Evolutionary conservation across 75 land plant genomes (phyloP), one percentile per base, ranked within the genome.

Genomic region (Selaginella moellendorffii): DNA sequence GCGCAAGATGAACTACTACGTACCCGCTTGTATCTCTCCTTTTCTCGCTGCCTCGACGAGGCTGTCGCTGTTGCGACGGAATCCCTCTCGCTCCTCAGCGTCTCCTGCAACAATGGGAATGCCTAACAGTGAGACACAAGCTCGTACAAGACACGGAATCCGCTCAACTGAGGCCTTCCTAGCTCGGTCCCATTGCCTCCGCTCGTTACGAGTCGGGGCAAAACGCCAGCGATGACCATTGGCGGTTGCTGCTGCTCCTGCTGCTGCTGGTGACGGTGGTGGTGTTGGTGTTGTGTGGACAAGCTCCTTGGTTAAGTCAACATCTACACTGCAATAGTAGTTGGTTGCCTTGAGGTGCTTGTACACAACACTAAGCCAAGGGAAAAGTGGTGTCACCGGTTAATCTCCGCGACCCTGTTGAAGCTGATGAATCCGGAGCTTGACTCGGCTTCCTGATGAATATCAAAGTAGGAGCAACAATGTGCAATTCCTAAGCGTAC

Each of bases 201-300:
- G 85, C 72, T 93, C 98, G 54, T 84, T 78, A 26, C 83, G 66
- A 60, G 96, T 88, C 17, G 98, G 90, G 29, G 67, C 87, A 25
- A 69, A 60, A 61, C 80, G 82, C 98, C 98, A 93, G 68, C 64
- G 74, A 69, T 54, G 46, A 5, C 10, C 46, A 36, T 14, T 36
- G 46, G 46, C 46, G 10, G 5, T 36, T 36, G 46, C n/a, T n/a
- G n/a, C n/a, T n/a, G n/a, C n/a, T n/a, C n/a, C n/a, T n/a, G n/a
- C n/a, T n/a, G n/a, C n/a, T n/a, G n/a, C n/a, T n/a, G n/a, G n/a
- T n/a, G n/a, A n/a, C n/a, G n/a, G n/a, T n/a, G n/a, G n/a, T n/a
- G n/a, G n/a, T n/a, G n/a, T n/a, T n/a, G n/a, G n/a, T n/a, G n/a
- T n/a, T n/a, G 46, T 5, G 46, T 36, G 59, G 54, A 74, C 54